phyloP scores from a whole-genome alignment of 1,139 yeast species.

The Pichia inconspicua region DNA sequence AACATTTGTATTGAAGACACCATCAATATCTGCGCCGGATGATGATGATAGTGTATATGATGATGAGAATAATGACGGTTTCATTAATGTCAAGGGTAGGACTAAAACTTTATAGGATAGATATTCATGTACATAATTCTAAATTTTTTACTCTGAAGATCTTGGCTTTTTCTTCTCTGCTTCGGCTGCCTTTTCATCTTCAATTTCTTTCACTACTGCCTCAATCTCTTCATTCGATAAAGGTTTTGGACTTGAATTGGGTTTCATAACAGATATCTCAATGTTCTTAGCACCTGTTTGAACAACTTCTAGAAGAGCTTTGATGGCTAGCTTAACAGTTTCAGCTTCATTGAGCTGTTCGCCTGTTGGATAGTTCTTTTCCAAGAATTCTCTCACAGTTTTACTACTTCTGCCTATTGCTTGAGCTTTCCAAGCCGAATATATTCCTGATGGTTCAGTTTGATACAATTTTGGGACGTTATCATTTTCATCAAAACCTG shows the following conservation, averaged over 20 bases:
- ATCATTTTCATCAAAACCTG: conserved; percentile 90
- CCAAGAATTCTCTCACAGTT: conserved; percentile 92
- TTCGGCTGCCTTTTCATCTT: conserved; percentile 85
- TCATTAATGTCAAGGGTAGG: conserved; percentile 28
- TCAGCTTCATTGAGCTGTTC: conserved; percentile 55
- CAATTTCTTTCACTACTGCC: conserved; percentile 72
- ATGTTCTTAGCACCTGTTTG: conserved; percentile 97
- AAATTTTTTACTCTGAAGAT: conserved; percentile 18
- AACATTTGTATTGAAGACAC: conserved; percentile 25
- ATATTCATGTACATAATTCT: neutral
- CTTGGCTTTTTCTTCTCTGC: conserved; percentile 75
- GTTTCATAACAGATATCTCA: conserved; percentile 81
- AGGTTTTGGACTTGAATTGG: conserved; percentile 47
- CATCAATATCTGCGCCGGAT: conserved; percentile 14
- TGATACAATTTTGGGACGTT: conserved; percentile 75
- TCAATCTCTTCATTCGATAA: conserved; percentile 70
- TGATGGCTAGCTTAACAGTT: conserved; percentile 74
- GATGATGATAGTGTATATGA: conserved; percentile 10
- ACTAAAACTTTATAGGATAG: conserved; percentile 19
- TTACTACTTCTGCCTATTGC: conserved; percentile 94
- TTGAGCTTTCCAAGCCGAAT: conserved; percentile 98
- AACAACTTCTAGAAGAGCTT: conserved; percentile 87
- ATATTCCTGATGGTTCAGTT: conserved; percentile 97
- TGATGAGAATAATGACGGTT: conserved; percentile 17
- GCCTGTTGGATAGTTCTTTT: conserved; percentile 68